These are phyloP conservation scores for Neofusicoccum parvum DNA, from an alignment of 2,329 filamentous ascomycete species.

Conservation along the genomic window DNA sequence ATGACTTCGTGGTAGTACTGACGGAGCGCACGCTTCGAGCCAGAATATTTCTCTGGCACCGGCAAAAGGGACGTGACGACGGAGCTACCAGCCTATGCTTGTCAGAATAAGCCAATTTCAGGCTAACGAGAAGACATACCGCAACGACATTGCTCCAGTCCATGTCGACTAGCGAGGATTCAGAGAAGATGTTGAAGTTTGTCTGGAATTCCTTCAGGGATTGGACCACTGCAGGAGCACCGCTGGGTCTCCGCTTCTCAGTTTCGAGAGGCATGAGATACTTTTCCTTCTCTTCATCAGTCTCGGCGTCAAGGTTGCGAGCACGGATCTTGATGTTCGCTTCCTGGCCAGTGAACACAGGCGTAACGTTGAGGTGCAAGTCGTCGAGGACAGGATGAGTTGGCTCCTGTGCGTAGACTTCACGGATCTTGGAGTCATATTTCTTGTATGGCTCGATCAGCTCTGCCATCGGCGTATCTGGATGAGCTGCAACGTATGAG, in stretches of 20 bases:
- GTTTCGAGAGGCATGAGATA: conserved; percentile 71
- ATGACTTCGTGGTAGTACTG: conserved; percentile 79
- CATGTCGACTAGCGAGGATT: conserved; percentile 72
- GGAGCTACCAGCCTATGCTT: conserved; percentile 65
- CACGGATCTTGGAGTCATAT: conserved; percentile 68
- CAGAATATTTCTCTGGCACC: conserved; percentile 52
- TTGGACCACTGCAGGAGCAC: conserved; percentile 67
- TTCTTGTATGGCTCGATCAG: conserved; percentile 67
- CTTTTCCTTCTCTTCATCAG: conserved; percentile 60
- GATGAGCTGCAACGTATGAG: conserved; percentile 58
- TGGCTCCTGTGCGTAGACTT: conserved; percentile 70
- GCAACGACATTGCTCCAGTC: conserved; percentile 83
- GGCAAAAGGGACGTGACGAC: conserved; percentile 79
- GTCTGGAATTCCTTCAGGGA: conserved; percentile 71
- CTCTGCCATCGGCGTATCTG: conserved; percentile 56
- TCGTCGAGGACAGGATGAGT: conserved; percentile 60
- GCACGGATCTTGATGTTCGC: conserved; percentile 63
- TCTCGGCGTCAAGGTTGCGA: conserved; percentile 60
- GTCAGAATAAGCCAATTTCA: not conserved
- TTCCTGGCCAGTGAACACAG: conserved; percentile 62
- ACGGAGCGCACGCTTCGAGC: conserved; percentile 44
- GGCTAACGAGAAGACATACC: not conserved
- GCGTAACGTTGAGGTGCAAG: conserved; percentile 64
- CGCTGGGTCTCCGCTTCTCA: conserved; percentile 63
- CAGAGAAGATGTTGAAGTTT: conserved; percentile 82